Conservation (phyloP, 2,329 filamentous ascomycete species). For the Neonectria faginata region DNA sequence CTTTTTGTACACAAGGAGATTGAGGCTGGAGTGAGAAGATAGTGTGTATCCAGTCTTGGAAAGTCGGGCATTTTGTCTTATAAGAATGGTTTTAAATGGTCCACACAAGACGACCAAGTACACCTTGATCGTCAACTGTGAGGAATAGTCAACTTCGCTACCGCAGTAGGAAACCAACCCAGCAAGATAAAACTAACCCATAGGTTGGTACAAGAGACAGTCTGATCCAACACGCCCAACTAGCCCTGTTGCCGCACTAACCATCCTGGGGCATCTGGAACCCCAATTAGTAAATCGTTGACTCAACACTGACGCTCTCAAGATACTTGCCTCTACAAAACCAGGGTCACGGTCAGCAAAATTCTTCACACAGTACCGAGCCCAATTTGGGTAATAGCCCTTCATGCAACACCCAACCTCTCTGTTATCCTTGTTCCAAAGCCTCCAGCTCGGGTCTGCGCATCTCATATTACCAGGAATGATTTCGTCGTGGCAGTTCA, state of each 20-base stretch:
- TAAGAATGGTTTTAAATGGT: too few species aligned
- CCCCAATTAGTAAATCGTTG: not conserved
- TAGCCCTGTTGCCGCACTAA: too few species aligned
- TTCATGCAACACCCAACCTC: conserved; percentile 29
- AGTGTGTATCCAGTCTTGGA: too few species aligned
- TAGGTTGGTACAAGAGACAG: too few species aligned
- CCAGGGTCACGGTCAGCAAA: not conserved
- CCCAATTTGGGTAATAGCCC: conserved; percentile 27
- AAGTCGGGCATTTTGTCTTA: too few species aligned
- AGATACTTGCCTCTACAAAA: not conserved
- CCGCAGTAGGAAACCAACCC: too few species aligned
- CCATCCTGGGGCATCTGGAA: not conserved
- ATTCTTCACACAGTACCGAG: conserved; percentile 20
- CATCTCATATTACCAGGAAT: conserved; percentile 25
- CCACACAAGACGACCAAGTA: too few species aligned
- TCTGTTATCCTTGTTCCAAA: conserved; percentile 27
- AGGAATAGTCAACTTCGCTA: too few species aligned
- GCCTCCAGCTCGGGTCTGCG: conserved; percentile 22
- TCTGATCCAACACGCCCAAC: too few species aligned
- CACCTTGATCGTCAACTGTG: too few species aligned
- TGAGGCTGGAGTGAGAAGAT: conserved; percentile 15
- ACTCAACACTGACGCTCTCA: not conserved
- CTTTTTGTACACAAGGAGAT: conserved; percentile 31
- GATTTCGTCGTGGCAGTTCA: conserved; percentile 20
- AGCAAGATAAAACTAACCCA: too few species aligned